phyloP scores from a whole-genome alignment of 1,284 basidiomycete genomes.

The Cutaneotrichosporon mucoides region DNA sequence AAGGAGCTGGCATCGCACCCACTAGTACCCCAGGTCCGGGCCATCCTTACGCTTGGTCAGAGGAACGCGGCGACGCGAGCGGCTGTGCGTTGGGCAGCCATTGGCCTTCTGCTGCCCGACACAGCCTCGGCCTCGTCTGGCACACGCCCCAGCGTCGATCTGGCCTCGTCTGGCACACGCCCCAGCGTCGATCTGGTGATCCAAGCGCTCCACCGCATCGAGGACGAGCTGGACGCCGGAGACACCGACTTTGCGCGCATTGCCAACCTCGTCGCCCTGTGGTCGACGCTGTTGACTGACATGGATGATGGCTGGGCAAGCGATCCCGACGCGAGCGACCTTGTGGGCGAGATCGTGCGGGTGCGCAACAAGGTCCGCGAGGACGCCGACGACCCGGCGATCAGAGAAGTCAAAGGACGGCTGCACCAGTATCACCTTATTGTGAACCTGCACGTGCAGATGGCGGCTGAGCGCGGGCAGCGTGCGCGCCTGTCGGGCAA shows the following conservation, averaged over 20 bases:
- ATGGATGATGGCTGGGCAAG: background rate
- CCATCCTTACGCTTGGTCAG: constrained; percentile 4
- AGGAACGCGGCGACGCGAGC: background rate
- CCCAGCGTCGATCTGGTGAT: background rate
- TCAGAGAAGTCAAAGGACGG: constrained; percentile 1
- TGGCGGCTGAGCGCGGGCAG: background rate
- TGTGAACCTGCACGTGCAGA: background rate
- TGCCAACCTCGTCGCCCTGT: background rate
- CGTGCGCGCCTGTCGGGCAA: background rate
- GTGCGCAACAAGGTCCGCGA: background rate
- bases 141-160: background rate
- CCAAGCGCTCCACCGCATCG: background rate
- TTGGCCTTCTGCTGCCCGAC: background rate
- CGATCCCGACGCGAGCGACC: no score
- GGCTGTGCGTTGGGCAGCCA: background rate
- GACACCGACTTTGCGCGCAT: background rate
- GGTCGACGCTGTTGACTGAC: background rate
- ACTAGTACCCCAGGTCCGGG: background rate
- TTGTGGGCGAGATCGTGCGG: background rate
- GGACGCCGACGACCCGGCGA: background rate
- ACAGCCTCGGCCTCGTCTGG: no score
- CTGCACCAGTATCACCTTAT: background rate
- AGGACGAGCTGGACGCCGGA: background rate
- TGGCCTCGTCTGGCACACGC: no score
- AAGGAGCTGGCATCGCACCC: background rate